Percentiles rank a stretch among this genome's conserved stretches.
Conservation (phyloP, 352 stramenopile genomes). For the Pythium dissimile region DNA sequence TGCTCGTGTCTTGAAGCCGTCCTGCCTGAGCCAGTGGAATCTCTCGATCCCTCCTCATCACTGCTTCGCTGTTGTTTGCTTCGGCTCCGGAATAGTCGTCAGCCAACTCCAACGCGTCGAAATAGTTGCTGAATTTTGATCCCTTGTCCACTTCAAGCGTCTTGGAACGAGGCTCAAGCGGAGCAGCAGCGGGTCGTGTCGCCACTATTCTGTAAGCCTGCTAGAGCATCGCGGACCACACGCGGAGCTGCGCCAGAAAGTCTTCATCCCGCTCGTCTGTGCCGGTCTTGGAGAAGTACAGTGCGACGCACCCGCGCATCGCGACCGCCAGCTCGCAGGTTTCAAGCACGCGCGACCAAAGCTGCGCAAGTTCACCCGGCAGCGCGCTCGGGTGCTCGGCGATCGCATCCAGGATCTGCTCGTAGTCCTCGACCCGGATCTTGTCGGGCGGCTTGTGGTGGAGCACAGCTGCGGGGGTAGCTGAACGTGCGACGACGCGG, state of each 20-base stretch:
- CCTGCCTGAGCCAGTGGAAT: no score
- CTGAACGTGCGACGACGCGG: no score
- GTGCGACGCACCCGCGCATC: constrained; percentile 3
- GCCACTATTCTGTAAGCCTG: neutral
- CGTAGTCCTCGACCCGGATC: neutral
- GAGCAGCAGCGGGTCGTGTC: neutral
- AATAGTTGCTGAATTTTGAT: constrained; percentile 6
- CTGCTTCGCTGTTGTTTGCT: neutral
- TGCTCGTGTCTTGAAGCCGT: neutral
- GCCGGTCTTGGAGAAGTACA: neutral
- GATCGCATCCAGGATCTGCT: constrained; percentile 3
- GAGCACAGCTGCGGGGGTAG: no score
- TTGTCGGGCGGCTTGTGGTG: no score
- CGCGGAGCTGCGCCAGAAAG: neutral
- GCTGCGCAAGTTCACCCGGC: neutral
- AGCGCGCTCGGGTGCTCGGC: neutral
- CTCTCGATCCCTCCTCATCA: no score
- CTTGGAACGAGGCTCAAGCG: no score
- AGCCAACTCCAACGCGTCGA: neutral
- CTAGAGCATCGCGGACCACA: neutral
- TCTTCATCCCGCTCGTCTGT: neutral
- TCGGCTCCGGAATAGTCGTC: constrained; percentile 3
- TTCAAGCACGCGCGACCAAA: neutral
- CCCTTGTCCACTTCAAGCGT: neutral
- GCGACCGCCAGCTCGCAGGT: constrained; percentile 7